These are phyloP conservation scores for Pisolithus microcarpus DNA, from an alignment of 768 basidiomycete species.

Conservation along the genomic window DNA sequence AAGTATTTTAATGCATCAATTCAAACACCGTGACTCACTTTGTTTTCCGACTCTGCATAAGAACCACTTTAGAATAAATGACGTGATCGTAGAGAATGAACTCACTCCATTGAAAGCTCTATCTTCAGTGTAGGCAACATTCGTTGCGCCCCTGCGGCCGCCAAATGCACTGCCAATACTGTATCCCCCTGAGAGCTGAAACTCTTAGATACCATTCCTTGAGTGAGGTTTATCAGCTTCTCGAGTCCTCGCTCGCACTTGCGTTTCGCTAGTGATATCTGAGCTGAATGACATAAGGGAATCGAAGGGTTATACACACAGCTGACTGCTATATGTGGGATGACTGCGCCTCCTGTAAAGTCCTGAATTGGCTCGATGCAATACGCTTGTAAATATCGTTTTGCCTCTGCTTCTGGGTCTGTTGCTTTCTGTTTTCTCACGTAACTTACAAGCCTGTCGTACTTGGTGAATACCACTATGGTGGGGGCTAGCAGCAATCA, in stretches of 20 bases:
- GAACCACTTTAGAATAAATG: background rate
- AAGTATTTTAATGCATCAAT: background rate
- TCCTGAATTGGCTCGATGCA: background rate
- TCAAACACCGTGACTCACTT: background rate
- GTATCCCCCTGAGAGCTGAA: background rate
- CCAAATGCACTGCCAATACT: background rate
- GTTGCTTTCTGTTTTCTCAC: background rate
- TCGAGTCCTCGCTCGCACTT: background rate
- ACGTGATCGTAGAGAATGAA: background rate
- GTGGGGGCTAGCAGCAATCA: background rate
- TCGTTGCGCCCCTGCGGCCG: conserved; percentile 2
- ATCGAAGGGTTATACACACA: background rate
- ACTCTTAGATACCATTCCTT: background rate
- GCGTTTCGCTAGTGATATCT: background rate
- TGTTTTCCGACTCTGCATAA: conserved; percentile 1
- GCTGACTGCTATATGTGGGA: background rate
- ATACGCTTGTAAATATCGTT: background rate
- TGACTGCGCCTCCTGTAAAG: background rate
- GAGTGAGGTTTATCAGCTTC: conserved; percentile 1
- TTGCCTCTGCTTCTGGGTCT: background rate
- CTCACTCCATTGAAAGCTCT: background rate
- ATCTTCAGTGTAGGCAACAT: background rate
- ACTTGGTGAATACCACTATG: background rate
- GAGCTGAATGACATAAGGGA: background rate
- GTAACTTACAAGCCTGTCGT: conserved; percentile 6